A percentile compares a stretch with the other conserved stretches of the same genome.
These are phyloP conservation scores for Phytophthora lateralis DNA, from an alignment of 352 stramenopile species.

Conservation along the genomic window DNA sequence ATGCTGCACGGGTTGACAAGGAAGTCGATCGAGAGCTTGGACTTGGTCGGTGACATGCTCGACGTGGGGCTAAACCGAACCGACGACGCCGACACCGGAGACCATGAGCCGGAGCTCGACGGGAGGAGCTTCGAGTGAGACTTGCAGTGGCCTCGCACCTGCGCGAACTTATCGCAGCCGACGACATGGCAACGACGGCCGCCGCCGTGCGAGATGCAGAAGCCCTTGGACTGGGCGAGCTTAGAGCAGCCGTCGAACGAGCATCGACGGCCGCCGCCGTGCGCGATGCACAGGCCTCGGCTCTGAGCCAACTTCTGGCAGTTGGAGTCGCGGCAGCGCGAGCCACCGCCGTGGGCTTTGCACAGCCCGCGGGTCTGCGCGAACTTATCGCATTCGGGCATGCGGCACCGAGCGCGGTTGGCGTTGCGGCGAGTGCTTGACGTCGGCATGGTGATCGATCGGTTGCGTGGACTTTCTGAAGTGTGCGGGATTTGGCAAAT, in stretches of 20 bases:
- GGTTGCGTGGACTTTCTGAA: conserved; percentile 19
- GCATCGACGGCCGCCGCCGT: conserved; percentile 74
- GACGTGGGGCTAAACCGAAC: conserved; percentile 1
- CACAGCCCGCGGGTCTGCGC: conserved; percentile 76
- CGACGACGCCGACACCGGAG: conserved; percentile 20
- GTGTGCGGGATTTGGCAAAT: conserved; percentile 31
- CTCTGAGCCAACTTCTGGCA: conserved; percentile 83
- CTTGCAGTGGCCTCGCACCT: conserved; percentile 85
- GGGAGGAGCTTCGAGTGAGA: conserved; percentile 76
- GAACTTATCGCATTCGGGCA: conserved; percentile 74
- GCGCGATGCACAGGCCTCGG: conserved; percentile 76
- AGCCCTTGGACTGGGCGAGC: conserved; percentile 76
- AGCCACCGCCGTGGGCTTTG: conserved; percentile 84
- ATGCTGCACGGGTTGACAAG: conserved; percentile 44
- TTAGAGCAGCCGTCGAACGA: conserved; percentile 70
- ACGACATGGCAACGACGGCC: conserved; percentile 68
- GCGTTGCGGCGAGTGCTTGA: conserved; percentile 48
- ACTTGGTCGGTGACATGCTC: conserved; percentile 31
- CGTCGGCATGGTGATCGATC: conserved; percentile 32
- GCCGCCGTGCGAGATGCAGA: conserved; percentile 82
- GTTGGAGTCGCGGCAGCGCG: conserved; percentile 66
- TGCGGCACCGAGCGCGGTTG: conserved; percentile 74
- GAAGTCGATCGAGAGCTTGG: conserved; percentile 62
- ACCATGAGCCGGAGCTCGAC: conserved; percentile 16
- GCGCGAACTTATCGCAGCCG: conserved; percentile 82